Evolutionary conservation across 345 rosid species (phyloP), one percentile per base, ranked within the genome.

Genomic region (Aquilaria yunnanensis): DNA sequence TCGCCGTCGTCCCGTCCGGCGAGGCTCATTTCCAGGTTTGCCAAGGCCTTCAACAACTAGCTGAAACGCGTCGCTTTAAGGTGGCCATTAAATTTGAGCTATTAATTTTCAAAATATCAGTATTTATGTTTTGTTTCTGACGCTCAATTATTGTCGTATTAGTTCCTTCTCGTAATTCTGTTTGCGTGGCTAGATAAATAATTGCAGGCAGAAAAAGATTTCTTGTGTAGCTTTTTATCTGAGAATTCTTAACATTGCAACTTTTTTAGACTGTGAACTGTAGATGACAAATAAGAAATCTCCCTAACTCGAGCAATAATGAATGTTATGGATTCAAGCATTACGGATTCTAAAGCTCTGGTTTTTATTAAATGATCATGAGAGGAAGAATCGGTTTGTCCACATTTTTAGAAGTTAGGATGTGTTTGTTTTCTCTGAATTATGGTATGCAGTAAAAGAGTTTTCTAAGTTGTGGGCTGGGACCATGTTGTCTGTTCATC

Each of bases 51-150:
- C 86, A 63, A 50, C 82, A 74, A 2, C 82, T 92, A 32, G 81
- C 84, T 0, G 96, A 92, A 74, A 72, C 93, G 37, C 82, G 77
- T n/a, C 81, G 78, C 69, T 92, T 85, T 76, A 89, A 92, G 96
- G 98, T 92, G 62, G 23, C 59, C 32, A 47, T n/a, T 30, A 46
- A 34, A 67, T 48, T 11, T 29, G 30, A 29, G n/a, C 10, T 30
- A 29, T 32, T 23, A 6, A 57, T 54, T 32, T 65, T 46, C 33
- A 60, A 56, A 60, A 51, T 45, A 10, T 33, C 3, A 12, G 11
- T 41, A 10, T 51, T 59, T 41, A 30, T 59, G 50, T 60, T 62
- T 29, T 34, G 30, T 51, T 37, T 51, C 23, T 37, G 56, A 32
- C n/a, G 14, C 47, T 29, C 6, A 31, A 33, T 11, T 14, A 30